Conservation (phyloP, 345 rosid genomes). For the Schrenkiella parvula region DNA sequence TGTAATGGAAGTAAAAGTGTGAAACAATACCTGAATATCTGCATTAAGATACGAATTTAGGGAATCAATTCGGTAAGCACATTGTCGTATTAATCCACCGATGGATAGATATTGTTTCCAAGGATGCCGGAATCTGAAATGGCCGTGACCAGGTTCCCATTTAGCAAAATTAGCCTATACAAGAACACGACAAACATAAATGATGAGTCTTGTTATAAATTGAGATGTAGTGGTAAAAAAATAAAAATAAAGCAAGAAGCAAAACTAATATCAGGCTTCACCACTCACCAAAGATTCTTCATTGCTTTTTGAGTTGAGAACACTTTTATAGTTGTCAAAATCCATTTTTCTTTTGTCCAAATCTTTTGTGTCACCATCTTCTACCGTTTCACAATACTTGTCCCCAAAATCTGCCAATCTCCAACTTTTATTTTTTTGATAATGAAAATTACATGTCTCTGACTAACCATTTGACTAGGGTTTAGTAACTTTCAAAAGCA, state of each 20-base stretch:
- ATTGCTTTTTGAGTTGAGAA: slow-evolving; percentile 51
- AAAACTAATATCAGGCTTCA: background rate
- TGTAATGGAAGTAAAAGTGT: background rate
- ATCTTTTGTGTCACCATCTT: slow-evolving; percentile 25
- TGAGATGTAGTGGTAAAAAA: background rate
- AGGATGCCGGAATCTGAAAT: slow-evolving; percentile 66
- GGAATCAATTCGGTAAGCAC: slow-evolving; percentile 62
- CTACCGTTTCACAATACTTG: slow-evolving; percentile 38
- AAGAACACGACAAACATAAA: background rate
- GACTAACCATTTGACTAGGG: background rate
- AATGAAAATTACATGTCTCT: background rate
- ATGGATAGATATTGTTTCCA: slow-evolving; percentile 65
- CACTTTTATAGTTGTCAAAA: slow-evolving; percentile 47
- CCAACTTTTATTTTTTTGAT: background rate
- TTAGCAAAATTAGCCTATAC: slow-evolving; percentile 67
- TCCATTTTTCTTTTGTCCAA: slow-evolving; percentile 32
- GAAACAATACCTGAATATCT: slow-evolving; percentile 38
- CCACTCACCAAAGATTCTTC: slow-evolving; percentile 74
- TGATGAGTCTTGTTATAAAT: background rate
- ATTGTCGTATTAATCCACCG: slow-evolving; percentile 48
- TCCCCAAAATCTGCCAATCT: slow-evolving; percentile 54
- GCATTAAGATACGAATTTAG: slow-evolving; percentile 46
- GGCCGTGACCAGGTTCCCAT: slow-evolving; percentile 88
- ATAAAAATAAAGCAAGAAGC: slow-evolving; percentile 5
- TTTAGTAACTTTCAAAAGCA: background rate